Conservation (phyloP, 1,284 basidiomycete genomes). For the Tilletia horrida region DNA sequence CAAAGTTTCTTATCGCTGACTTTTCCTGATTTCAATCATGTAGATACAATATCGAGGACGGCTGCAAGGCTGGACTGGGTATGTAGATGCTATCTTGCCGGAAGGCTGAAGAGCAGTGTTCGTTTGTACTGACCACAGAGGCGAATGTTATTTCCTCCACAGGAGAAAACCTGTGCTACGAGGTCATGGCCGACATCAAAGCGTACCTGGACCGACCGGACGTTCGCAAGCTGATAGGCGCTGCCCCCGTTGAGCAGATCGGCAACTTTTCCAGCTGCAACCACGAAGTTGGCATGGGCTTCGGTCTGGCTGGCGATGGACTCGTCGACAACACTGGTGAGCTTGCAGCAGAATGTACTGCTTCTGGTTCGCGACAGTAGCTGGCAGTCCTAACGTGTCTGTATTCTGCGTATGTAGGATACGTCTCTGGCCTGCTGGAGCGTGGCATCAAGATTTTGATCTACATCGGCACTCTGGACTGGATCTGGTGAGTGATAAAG, state of each 20-base stretch:
- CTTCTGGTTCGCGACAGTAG: too few species aligned
- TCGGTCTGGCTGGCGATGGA: slow-evolving; percentile 26
- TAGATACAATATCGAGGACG: slow-evolving; percentile 44
- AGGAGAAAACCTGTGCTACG: slow-evolving; percentile 40
- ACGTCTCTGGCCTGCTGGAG: slow-evolving; percentile 71
- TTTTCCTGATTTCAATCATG: neutral
- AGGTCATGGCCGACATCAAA: slow-evolving; percentile 36
- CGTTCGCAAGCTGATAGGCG: slow-evolving; percentile 40
- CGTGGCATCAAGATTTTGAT: slow-evolving; percentile 69
- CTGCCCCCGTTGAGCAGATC: slow-evolving; percentile 33
- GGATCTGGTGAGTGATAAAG: slow-evolving; percentile 39
- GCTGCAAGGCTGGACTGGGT: slow-evolving; percentile 36
- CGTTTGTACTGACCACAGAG: neutral
- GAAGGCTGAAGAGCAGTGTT: neutral
- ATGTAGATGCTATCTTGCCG: neutral
- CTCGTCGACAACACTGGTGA: slow-evolving; percentile 30
- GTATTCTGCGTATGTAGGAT: neutral
- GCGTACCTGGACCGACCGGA: slow-evolving; percentile 44
- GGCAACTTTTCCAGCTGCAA: slow-evolving; percentile 39
- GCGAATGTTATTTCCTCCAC: neutral
- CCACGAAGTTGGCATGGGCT: slow-evolving; percentile 27
- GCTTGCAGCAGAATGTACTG: neutral
- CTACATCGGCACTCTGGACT: slow-evolving; percentile 63
- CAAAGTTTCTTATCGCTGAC: too few species aligned
- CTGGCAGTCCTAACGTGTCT: too few species aligned